Base-by-base conservation (phyloP, 805 yeast species). In the Wickerhamiella bombiphila region DNA sequence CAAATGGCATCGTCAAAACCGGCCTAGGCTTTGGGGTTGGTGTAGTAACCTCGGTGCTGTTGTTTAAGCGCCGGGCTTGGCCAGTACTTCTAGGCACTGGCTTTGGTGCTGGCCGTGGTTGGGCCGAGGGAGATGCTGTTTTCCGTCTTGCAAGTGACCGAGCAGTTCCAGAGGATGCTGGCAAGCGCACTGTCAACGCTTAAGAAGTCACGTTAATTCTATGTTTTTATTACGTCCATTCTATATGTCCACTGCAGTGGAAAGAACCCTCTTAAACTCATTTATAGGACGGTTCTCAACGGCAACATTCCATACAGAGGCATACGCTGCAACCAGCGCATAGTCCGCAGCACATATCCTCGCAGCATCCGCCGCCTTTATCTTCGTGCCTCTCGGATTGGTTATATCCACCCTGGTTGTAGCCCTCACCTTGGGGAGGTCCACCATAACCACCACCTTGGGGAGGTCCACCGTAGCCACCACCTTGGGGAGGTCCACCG, bases 31-130 rank as follows among this genome's bases (percentile, higher is more conserved):
- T 91, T 50, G 97, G 97, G 47, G 91, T 78, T 33, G 99, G 99
- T 63, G 94, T 91, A 24, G 70, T 88, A 42, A 80, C 93, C 32
- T 82, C 95, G 6, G 93, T 86, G 32, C 62, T 91, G 42, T 63
- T 91, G 41, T 91, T 91, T 69, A 82, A 71, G 60, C 81, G 97
- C 69, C 76, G 97, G 63, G 70, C 94, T 7, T 91, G 85, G 75
- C 98, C 98, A 39, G 97, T 88, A 31, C 86, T 96, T 94, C 63
- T 88, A 44, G 98, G 98, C 48, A 64, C 85, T 47, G 99, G 99
- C 28, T 88, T 91, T 54, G 99, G 99, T 49, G 70, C 86, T 45
- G 99, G 99, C 48, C 79, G 95, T 67, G 95, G 95, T 38, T 91
- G 85, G 63, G 76, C 97, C 43, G 99, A 91, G 66, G 98, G 97